Percentiles rank a stretch among this genome's conserved stretches.
Evolutionary conservation across 2,329 filamentous ascomycete species (phyloP).

Genomic region (Beauveria rudraprayagi): DNA sequence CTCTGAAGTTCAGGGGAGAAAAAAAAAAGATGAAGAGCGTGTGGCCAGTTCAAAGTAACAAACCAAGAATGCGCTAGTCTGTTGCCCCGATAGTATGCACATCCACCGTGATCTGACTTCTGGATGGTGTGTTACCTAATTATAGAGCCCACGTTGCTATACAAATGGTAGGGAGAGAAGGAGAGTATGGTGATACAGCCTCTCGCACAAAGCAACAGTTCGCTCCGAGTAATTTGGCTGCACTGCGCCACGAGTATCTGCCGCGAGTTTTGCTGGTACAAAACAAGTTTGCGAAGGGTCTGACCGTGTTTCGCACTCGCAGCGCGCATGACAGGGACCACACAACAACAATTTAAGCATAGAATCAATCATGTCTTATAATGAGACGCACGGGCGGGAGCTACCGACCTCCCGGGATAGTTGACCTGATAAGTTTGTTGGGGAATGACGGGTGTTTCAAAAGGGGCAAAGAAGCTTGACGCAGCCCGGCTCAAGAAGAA

Average conservation of each 20-base stretch:
- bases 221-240: not conserved
- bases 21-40: not conserved
- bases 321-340: not conserved
- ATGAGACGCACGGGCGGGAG: not conserved
- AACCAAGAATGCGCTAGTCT: not conserved
- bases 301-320: not conserved
- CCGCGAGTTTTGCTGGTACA: not conserved
- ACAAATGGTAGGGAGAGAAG: not conserved
- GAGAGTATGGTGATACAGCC: not conserved
- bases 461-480: not conserved
- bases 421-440: not conserved
- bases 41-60: not conserved
- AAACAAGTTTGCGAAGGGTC: not conserved
- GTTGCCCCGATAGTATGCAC: not conserved
- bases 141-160: not conserved
- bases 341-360: slow-evolving; percentile 5
- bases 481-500: not conserved
- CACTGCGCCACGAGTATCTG: not conserved
- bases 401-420: not conserved
- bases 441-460: not conserved
- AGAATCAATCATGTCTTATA: slow-evolving; percentile 4
- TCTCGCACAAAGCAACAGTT: not conserved
- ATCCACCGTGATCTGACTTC: not conserved
- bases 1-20: too few species aligned
- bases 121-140: not conserved